Evolutionary conservation across 2,329 filamentous ascomycete species (phyloP).

Genomic region (Alternaria solani): DNA sequence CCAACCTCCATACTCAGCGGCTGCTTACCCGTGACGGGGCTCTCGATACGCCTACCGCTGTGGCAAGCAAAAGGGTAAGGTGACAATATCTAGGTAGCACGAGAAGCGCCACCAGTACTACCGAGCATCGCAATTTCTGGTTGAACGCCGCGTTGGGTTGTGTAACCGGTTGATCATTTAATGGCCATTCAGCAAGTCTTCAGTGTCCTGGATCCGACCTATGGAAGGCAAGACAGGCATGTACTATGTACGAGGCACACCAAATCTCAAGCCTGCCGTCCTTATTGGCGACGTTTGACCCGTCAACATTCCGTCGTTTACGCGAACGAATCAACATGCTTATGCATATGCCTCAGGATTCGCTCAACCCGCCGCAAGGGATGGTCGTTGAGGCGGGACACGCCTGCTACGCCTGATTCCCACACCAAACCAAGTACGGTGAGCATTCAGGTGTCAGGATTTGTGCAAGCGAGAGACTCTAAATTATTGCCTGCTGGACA

Average conservation of each 20-base stretch:
- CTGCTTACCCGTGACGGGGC: slow-evolving; percentile 33
- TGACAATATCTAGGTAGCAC: slow-evolving; percentile 20
- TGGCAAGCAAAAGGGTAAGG: slow-evolving; percentile 37
- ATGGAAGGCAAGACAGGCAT: slow-evolving; percentile 26
- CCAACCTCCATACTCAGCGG: slow-evolving; percentile 11
- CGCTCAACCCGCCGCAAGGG: slow-evolving; percentile 20
- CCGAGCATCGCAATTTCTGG: slow-evolving; percentile 31
- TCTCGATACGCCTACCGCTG: slow-evolving; percentile 46
- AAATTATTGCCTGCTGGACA: slow-evolving; percentile 10
- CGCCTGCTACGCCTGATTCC: slow-evolving; percentile 18
- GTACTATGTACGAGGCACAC: slow-evolving; percentile 27
- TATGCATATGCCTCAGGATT: slow-evolving; percentile 20
- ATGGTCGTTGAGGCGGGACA: slow-evolving; percentile 24
- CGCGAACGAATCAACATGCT: slow-evolving; percentile 32
- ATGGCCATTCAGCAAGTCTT: slow-evolving; percentile 19
- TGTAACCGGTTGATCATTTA: not conserved
- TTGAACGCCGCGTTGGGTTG: slow-evolving; percentile 16
- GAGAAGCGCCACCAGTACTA: slow-evolving; percentile 40
- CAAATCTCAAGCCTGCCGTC: slow-evolving; percentile 14
- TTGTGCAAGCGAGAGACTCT: slow-evolving; percentile 2
- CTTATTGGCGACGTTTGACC: slow-evolving; percentile 27
- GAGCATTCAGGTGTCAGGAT: slow-evolving; percentile 4
- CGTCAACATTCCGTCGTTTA: slow-evolving; percentile 23
- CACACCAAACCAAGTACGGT: slow-evolving; percentile 17
- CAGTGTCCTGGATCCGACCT: slow-evolving; percentile 12